Base-by-base conservation (phyloP, 495 filamentous ascomycete genomes). In the Sporormia fimetaria region DNA sequence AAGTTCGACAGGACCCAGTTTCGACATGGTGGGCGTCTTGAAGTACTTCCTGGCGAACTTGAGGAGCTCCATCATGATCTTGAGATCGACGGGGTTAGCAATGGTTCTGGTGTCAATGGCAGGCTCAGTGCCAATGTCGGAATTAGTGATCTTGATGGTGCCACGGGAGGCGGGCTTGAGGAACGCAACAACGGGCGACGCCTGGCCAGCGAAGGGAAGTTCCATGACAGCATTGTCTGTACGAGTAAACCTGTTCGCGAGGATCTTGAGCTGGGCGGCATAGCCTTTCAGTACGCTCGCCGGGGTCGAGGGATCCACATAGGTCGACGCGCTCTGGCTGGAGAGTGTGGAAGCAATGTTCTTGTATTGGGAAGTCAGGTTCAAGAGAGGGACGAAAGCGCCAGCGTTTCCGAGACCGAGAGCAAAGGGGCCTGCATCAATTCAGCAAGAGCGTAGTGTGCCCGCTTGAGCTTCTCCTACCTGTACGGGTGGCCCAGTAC, bases 211-310 rank as follows among this genome's bases (percentile, higher is more conserved):
- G 40, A 42, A 67, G 67, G 25, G 67, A 63, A 40, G 12, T 17
- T 40, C 37, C 5, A 31, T 37, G 6, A 40, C 21, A 5, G 37
- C 37, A 1, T 65, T 67, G 40, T 54, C 49, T 33, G 62, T 62
- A 18, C 51, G 56, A 0, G 51, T 52, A 7, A 66, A 57, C 0
- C 65, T 65, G 5, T 45, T 12, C 3, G 64, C 66, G 48, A 61
- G 58, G 22, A 61, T 48, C 25, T 61, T 55, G 60, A 66, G 67
- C 39, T 70, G 67, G 16, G 60, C 63, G 20, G 35, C 42, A 49
- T 68, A 69, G 16, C 67, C 66, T 8, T 62, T 65, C 14, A 58
- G 44, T 0, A 68, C 61, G 10, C 64, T 63, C 0, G 54, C 47
- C 40, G 66, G 40, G 14, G 61, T 63, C 18, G 45, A 59, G 0